Base-by-base conservation (phyloP, 805 yeast genomes). In the Pichia ethanolica region DNA sequence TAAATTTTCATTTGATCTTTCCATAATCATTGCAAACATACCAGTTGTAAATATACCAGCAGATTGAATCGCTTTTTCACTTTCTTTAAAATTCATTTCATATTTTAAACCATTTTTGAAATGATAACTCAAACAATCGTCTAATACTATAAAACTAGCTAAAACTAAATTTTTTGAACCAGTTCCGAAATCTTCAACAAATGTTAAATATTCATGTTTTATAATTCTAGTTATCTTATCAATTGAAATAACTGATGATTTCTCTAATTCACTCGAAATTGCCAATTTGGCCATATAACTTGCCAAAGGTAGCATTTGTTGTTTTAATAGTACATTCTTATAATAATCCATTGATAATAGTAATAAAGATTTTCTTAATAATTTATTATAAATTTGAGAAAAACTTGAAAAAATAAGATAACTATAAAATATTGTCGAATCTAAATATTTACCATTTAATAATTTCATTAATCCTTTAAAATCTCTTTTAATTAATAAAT, bases 21-120 rank as follows among this genome's bases (percentile, higher is more conserved):
- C 47, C 55, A 47, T 52, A 3, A 43, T 33, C 10, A 52, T n/a
- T 10, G 51, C 41, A 47, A 37, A 52, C 14, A 52, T 26, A 5
- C 55, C 55, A 4, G 55, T 51, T 27, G 48, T 40, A 32, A 52
- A 52, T 1, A 47, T 52, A 5, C 55, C 53, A n/a, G 49, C 41
- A 26, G 41, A 44, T 7, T 48, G 43, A 41, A 52, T 44, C 30
- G 45, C 38, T 3, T 32, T 37, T 5, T 46, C 27, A 12, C 50
- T 44, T 27, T 52, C 55, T 28, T 41, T 30, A 4, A 10, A 10
- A 5, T 20, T 26, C 8, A 52, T 27, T 27, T 47, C 55, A 8
- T 37, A 36, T 34, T 42, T 40, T 8, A 42, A 33, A 5, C 51
- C 53, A 28, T 39, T 37, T 27, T 52, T 49, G 25, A 52, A 52